These are phyloP conservation scores for Anastatica hierochuntica DNA, from an alignment of 345 rosid species.

Conservation along the genomic window DNA sequence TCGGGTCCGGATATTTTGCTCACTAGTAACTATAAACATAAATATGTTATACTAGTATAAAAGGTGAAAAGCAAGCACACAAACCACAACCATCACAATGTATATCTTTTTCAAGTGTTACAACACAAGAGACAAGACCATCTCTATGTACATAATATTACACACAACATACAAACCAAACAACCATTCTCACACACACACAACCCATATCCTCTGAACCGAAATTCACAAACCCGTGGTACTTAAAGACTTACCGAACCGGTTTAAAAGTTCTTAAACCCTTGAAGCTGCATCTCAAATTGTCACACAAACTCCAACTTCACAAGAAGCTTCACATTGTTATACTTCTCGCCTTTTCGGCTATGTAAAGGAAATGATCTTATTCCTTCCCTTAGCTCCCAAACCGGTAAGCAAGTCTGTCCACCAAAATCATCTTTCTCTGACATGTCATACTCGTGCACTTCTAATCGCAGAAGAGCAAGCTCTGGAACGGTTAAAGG, in stretches of 20 bases:
- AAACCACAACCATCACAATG: too few species aligned
- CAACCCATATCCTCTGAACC: constrained; percentile 1
- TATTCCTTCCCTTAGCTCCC: constrained; percentile 58
- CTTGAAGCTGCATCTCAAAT: neutral
- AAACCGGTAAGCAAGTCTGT: constrained; percentile 70
- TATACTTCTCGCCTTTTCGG: constrained; percentile 51
- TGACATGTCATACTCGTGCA: constrained; percentile 87
- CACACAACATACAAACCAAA: neutral
- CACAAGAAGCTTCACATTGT: constrained; percentile 63
- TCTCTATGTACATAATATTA: neutral
- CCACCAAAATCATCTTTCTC: constrained; percentile 94
- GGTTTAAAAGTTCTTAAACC: neutral
- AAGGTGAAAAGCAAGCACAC: too few species aligned
- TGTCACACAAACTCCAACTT: constrained; percentile 47
- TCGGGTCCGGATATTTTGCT: too few species aligned
- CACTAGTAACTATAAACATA: too few species aligned
- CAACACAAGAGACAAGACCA: constrained; percentile 11
- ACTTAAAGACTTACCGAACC: neutral
- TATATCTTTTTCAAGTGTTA: too few species aligned
- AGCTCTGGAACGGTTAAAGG: constrained; percentile 74
- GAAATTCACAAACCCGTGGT: neutral
- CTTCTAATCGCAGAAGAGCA: constrained; percentile 70
- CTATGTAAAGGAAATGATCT: constrained; percentile 51
- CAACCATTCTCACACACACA: neutral
- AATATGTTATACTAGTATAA: too few species aligned